phyloP scores from a whole-genome alignment of 2,329 filamentous ascomycete genomes.

The Trichoderma sp. region DNA sequence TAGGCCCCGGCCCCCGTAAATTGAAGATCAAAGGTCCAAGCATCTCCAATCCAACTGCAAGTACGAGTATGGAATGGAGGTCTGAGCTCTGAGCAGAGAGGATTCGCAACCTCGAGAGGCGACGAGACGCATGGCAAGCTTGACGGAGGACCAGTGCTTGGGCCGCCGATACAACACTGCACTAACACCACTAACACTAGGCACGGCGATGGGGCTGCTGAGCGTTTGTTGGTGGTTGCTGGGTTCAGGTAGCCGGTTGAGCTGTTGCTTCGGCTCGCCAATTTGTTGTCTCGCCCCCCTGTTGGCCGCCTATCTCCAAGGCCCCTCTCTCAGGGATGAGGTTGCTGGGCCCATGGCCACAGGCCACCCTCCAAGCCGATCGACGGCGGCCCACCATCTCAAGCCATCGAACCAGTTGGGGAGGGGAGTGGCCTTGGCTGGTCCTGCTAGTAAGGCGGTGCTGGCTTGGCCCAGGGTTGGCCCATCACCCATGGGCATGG shows the following conservation, averaged over 20 bases:
- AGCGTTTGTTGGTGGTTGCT: slow-evolving; percentile 3
- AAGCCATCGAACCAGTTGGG: slow-evolving; percentile 15
- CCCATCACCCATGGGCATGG: too few relatives aligned
- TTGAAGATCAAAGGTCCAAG: slow-evolving; percentile 6
- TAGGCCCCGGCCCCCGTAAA: not conserved
- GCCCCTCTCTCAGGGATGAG: slow-evolving; percentile 6
- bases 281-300: slow-evolving; percentile 9
- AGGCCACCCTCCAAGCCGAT: slow-evolving; percentile 19
- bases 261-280: slow-evolving; percentile 13
- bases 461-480: not conserved
- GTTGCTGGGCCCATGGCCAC: slow-evolving; percentile 8
- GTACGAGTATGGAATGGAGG: not conserved
- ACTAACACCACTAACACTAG: not conserved
- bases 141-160: not conserved
- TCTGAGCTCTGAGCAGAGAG: not conserved
- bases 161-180: not conserved
- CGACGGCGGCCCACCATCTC: slow-evolving; percentile 19
- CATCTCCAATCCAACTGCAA: not conserved
- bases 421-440: not conserved
- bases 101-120: not conserved
- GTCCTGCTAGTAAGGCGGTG: not conserved
- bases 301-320: slow-evolving; percentile 13
- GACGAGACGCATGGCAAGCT: slow-evolving; percentile 4
- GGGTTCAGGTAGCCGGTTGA: slow-evolving; percentile 5
- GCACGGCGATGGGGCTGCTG: slow-evolving; percentile 12